A percentile compares a stretch with the other conserved stretches of the same genome.
Conservation (phyloP, 257 asterid species). For the Solanum peruvianum region DNA sequence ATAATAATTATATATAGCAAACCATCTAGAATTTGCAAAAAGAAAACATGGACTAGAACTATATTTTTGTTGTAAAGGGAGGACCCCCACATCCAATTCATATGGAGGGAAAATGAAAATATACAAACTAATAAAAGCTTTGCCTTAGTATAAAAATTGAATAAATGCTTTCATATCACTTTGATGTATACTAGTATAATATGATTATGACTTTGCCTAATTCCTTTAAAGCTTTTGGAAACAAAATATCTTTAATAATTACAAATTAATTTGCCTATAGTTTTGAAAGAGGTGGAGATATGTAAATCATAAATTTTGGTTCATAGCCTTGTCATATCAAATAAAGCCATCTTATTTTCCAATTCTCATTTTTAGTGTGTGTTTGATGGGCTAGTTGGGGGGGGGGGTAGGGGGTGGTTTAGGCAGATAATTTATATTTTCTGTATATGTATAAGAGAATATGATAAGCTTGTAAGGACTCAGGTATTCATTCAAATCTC, state of each 20-base stretch:
- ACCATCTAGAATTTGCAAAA: not conserved
- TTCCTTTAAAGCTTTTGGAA: not conserved
- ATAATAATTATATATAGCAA: not conserved
- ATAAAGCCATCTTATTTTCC: not conserved
- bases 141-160: not conserved
- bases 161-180: not conserved
- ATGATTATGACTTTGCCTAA: not conserved
- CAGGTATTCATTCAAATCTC: too few species aligned
- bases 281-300: not conserved
- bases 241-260: not conserved
- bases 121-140: not conserved
- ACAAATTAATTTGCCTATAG: not conserved
- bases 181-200: not conserved
- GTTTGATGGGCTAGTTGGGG: not conserved
- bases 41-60: not conserved
- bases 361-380: not conserved
- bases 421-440: not conserved
- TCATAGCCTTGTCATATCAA: not conserved
- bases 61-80: not conserved
- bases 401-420: not conserved
- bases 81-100: not conserved
- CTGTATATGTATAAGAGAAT: not conserved
- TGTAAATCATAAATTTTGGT: not conserved
- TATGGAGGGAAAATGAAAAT: not conserved
- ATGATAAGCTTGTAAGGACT: too few species aligned